Base-by-base conservation (phyloP, 805 yeast species). In the Middelhovenomyces tepae region DNA sequence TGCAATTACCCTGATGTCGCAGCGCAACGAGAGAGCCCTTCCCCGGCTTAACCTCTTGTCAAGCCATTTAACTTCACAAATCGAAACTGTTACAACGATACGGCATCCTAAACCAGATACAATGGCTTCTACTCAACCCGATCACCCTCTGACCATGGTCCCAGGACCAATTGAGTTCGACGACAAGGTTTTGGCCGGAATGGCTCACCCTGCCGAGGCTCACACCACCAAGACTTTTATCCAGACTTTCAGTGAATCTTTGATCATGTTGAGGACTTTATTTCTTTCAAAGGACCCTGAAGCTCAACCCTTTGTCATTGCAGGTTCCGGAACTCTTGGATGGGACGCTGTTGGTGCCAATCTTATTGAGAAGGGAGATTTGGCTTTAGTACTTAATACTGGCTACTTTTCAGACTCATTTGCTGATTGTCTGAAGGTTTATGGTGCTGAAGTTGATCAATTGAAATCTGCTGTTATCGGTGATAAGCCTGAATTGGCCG, bases 261-360 rank as follows among this genome's bases (percentile, higher is more conserved):
- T 89, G 50, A 57, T 66, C 48, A 73, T 75, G 55, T 68, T 84
- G 47, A 73, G 96, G 48, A 67, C 64, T 44, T 59, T 89, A 45
- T 87, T 87, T 70, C 71, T 77, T 52, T 75, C 89, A 18, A 62
- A 73, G 17, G 74, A 70, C 47, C 56, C 72, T 9, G 53, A 59
- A n/a, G 72, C 91, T 22, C 95, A 84, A 62, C 84, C 87, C 5
- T 67, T 82, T 39, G 82, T 89, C 10, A 53, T 89, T 37, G 69
- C 91, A 3, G 97, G 96, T 27, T 79, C 94, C 2, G 97, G 97
- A 37, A 85, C 96, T 14, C 67, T 87, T 26, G 97, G 97, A 22
- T 87, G 95, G 95, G 97, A 87, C 51, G 64, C 87, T 41, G 78
- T 74, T 26, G 94, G 79, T 16, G 69, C 94, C 21, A 87, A 89